Percentiles rank a stretch among this genome's conserved stretches.
Evolutionary conservation across 306 rosid species (phyloP).

Genomic region (Quercus alba): DNA sequence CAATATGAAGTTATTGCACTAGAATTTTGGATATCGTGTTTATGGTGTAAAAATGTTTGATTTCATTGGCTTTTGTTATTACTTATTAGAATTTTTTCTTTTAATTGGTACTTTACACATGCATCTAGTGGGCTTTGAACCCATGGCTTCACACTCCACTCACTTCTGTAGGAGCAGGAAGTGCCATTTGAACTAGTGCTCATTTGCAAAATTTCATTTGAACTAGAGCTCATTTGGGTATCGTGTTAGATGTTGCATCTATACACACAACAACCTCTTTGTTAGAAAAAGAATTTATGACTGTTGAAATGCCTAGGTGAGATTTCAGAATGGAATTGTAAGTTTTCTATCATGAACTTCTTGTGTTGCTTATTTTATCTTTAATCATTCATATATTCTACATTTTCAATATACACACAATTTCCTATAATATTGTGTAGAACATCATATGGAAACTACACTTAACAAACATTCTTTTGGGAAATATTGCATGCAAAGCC

Average conservation of each 20-base stretch:
- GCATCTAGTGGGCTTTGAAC: not conserved
- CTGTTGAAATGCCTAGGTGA: not conserved
- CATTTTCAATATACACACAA: not conserved
- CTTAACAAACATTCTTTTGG: not conserved
- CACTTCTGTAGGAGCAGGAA: too few relatives aligned
- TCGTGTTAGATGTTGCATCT: not conserved
- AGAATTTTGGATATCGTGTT: not conserved
- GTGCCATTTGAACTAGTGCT: not conserved
- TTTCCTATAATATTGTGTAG: not conserved
- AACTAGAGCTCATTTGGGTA: not conserved
- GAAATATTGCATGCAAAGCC: not conserved
- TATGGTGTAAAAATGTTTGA: not conserved
- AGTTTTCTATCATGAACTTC: not conserved
- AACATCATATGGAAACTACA: not conserved
- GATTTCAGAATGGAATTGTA: not conserved
- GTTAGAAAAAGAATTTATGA: not conserved
- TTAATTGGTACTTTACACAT: not conserved
- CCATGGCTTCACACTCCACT: too few relatives aligned
- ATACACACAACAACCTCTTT: not conserved
- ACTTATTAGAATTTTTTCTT: not conserved
- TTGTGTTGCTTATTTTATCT: not conserved
- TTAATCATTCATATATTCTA: not conserved
- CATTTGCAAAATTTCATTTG: not conserved
- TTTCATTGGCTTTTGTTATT: not conserved
- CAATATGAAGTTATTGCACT: not conserved